Conservation (phyloP, 2,329 filamentous ascomycete genomes). For the Talaromyces sp. region DNA sequence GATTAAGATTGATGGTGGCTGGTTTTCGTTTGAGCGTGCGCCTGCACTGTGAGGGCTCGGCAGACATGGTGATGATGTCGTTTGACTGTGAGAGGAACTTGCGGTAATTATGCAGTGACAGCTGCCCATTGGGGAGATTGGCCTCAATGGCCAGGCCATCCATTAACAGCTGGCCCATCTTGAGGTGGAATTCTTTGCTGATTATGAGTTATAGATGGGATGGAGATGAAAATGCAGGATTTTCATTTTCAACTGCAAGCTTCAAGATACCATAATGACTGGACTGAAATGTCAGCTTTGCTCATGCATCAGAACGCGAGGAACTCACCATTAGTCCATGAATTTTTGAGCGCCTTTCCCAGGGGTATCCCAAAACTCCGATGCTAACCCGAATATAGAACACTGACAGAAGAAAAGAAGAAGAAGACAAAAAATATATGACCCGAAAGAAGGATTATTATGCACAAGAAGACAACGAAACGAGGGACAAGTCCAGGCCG, state of each 20-base stretch:
- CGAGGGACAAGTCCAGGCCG: neutral
- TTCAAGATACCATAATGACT: neutral
- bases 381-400: neutral
- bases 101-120: constrained; percentile 33
- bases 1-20: constrained; percentile 27
- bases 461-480: neutral
- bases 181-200: neutral
- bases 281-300: neutral
- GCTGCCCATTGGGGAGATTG: constrained; percentile 15
- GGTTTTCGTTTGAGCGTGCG: constrained; percentile 29
- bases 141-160: constrained; percentile 9
- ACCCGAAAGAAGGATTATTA: neutral
- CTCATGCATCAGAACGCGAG: neutral
- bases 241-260: neutral
- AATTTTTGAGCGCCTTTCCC: neutral
- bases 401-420: neutral
- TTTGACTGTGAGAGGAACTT: constrained; percentile 26
- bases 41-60: constrained; percentile 19
- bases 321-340: neutral
- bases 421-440: neutral
- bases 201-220: neutral
- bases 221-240: neutral
- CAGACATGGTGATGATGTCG: constrained; percentile 18
- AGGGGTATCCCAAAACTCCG: neutral
- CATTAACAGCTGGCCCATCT: constrained; percentile 2